Conservation (phyloP, 1,139 yeast species). For the Pichia cactophila region DNA sequence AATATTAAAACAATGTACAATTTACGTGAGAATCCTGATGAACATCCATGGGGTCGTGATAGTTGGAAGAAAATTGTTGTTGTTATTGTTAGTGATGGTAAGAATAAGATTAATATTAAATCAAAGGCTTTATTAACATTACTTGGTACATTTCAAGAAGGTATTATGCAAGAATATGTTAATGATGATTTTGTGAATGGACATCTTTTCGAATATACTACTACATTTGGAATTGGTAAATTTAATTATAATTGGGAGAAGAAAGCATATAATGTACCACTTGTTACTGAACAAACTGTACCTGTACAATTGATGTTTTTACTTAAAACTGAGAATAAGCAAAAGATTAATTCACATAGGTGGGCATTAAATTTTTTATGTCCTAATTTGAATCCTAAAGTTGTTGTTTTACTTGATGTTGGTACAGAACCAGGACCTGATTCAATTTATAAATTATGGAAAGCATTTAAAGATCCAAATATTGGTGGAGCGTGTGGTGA, state of each 20-base stretch:
- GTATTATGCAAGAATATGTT: conserved; percentile 70
- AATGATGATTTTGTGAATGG: conserved; percentile 64
- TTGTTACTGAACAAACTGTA: conserved; percentile 47
- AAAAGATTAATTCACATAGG: conserved; percentile 75
- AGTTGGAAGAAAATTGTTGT: conserved; percentile 78
- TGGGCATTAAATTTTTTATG: conserved; percentile 82
- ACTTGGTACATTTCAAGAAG: conserved; percentile 72
- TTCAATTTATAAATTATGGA: conserved; percentile 72
- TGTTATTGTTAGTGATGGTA: conserved; percentile 67
- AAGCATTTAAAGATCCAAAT: conserved; percentile 59
- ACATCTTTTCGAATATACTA: conserved; percentile 74
- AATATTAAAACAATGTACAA: conserved; percentile 75
- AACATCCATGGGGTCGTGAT: conserved; percentile 68
- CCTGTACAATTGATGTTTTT: conserved; percentile 75
- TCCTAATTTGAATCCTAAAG: conserved; percentile 62
- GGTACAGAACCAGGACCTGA: conserved; percentile 74
- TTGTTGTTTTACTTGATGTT: conserved; percentile 67
- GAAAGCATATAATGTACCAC: conserved; percentile 32
- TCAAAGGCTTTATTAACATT: conserved; percentile 61
- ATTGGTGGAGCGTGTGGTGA: conserved; percentile 90
- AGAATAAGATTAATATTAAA: conserved; percentile 58
- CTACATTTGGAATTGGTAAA: conserved; percentile 57
- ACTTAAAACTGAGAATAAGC: conserved; percentile 65
- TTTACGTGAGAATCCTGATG: conserved; percentile 43
- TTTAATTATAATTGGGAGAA: conserved; percentile 39